Percentiles rank a stretch among this genome's conserved stretches.
These are phyloP conservation scores for Catunica adiposa DNA, from an alignment of 2,329 filamentous ascomycete genomes.

Conservation along the genomic window DNA sequence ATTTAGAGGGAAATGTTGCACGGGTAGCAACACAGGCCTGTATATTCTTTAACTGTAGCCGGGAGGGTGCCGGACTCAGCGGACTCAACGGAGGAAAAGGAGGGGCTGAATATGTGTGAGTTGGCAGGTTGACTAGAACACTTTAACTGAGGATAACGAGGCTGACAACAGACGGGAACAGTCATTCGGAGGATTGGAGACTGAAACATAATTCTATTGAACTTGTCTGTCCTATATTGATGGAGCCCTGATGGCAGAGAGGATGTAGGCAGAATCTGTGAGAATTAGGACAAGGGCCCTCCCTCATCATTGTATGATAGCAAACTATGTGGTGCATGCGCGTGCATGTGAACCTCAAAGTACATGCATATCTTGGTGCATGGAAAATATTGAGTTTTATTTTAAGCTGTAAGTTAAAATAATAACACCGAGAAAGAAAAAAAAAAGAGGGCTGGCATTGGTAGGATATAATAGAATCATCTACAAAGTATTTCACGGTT, in stretches of 20 bases:
- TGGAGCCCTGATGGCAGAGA: background rate
- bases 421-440: background rate
- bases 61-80: too few species aligned
- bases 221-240: background rate
- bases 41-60: background rate
- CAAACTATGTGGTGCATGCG: background rate
- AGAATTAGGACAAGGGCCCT: background rate
- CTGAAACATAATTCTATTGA: background rate
- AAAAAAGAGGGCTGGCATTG: background rate
- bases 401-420: too few species aligned
- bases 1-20: background rate
- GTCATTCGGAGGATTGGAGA: background rate
- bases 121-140: background rate
- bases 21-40: background rate
- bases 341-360: constrained; percentile 3
- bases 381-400: background rate
- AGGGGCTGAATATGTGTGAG: background rate
- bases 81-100: background rate
- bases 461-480: too few species aligned
- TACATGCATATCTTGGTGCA: constrained; percentile 4
- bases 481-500: too few species aligned
- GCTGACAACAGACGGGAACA: background rate
- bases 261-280: background rate
- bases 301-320: background rate
- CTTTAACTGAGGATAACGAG: background rate